A percentile compares a stretch with the other conserved stretches of the same genome.
Evolutionary conservation across 1,139 yeast genomes (phyloP).

Genomic region (Yamadazyma aaseri): DNA sequence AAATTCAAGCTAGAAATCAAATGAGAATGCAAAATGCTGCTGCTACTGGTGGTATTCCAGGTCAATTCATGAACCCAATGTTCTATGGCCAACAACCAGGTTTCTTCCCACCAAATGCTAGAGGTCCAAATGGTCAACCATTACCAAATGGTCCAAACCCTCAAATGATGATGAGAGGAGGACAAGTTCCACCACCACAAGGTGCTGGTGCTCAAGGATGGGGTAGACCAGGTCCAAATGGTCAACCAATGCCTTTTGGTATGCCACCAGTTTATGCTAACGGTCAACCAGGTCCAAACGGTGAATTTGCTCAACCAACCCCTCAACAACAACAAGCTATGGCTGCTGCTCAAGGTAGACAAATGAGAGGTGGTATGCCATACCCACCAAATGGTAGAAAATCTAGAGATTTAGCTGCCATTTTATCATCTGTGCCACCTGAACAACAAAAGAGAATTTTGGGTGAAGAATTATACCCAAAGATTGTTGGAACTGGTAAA

Average conservation of each 20-base stretch:
- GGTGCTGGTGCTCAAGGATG: constrained; percentile 53
- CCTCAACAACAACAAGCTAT: constrained; percentile 19
- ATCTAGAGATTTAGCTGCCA: constrained; percentile 53
- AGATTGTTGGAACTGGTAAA: constrained; percentile 86
- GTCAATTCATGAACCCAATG: constrained; percentile 95
- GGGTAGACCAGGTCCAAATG: constrained; percentile 65
- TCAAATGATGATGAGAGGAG: constrained; percentile 84
- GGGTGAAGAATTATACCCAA: constrained; percentile 97
- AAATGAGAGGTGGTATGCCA: constrained; percentile 27
- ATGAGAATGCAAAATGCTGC: constrained; percentile 97
- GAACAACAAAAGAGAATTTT: constrained; percentile 96
- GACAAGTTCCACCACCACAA: constrained; percentile 65
- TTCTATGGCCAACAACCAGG: constrained; percentile 89
- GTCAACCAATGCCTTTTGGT: constrained; percentile 80
- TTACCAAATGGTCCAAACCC: constrained; percentile 61
- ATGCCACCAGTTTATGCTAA: constrained; percentile 72
- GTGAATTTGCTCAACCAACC: constrained; percentile 21
- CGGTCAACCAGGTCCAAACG: constrained; percentile 27
- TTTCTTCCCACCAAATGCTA: constrained; percentile 74
- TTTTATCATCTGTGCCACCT: constrained; percentile 63
- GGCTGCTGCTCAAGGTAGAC: constrained; percentile 9
- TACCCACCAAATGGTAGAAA: constrained; percentile 42
- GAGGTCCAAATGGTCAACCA: constrained; percentile 31
- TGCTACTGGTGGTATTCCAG: constrained; percentile 85
- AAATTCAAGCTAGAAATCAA: constrained; percentile 97